Conservation (phyloP, 305 asterid genomes). For the Solanum hybrid region DNA sequence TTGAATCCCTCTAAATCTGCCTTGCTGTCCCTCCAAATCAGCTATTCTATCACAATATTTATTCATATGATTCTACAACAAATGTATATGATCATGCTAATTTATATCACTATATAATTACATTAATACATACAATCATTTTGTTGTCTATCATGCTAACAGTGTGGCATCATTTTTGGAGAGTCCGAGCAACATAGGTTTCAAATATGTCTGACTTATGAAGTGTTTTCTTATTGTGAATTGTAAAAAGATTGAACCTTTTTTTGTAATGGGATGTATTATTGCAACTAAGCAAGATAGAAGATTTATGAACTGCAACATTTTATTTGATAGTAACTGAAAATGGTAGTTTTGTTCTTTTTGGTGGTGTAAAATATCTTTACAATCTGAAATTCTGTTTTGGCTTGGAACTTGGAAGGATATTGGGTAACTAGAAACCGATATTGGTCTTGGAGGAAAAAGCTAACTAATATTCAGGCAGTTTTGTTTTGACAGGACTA, state of each 20-base stretch:
- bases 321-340: background rate
- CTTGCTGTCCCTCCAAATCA: too few relatives aligned
- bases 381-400: background rate
- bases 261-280: background rate
- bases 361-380: background rate
- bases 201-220: background rate
- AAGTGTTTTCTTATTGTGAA: background rate
- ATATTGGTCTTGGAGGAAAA: slow-evolving; percentile 11
- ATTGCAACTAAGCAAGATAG: background rate
- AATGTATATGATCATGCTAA: too few relatives aligned
- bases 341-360: background rate
- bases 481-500: slow-evolving; percentile 96
- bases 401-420: background rate
- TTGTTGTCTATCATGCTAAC: too few relatives aligned
- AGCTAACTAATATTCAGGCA: slow-evolving; percentile 68
- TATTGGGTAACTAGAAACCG: background rate
- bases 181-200: background rate
- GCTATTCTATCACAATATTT: too few relatives aligned
- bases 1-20: too few relatives aligned
- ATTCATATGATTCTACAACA: too few relatives aligned
- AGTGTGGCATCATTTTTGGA: background rate
- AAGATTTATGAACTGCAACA: background rate
- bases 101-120: too few relatives aligned
- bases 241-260: background rate
- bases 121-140: too few relatives aligned